Evolutionary conservation across 768 basidiomycete genomes (phyloP).

Genomic region (Trametes cingulata): DNA sequence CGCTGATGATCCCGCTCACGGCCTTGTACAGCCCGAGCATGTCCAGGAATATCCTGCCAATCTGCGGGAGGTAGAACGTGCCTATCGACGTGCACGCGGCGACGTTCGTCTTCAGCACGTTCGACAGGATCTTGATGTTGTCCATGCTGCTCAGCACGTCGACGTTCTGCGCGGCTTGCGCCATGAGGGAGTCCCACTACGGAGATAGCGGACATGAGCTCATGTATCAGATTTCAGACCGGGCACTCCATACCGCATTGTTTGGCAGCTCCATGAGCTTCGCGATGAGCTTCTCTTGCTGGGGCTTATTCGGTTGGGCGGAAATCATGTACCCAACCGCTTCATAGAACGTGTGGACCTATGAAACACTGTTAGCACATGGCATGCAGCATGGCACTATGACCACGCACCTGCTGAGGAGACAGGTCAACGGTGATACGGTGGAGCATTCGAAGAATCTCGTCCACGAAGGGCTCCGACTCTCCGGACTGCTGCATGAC

Average conservation of each 20-base stretch:
- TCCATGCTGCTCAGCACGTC: conserved; percentile 89
- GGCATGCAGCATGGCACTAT: neutral
- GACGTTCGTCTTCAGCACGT: conserved; percentile 98
- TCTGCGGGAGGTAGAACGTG: conserved; percentile 95
- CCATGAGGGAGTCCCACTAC: conserved; percentile 97
- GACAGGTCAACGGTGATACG: conserved; percentile 93
- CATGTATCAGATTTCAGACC: neutral
- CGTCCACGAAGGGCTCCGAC: conserved; percentile 96
- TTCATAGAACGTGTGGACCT: conserved; percentile 97
- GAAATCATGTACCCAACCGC: conserved; percentile 99
- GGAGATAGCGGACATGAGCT: neutral
- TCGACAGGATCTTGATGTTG: conserved; percentile 95
- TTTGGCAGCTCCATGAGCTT: conserved; percentile 98
- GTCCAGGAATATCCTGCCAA: conserved; percentile 93
- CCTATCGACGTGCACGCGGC: conserved; percentile 97
- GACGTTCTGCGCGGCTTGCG: conserved; percentile 88
- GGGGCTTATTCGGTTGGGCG: conserved; percentile 96
- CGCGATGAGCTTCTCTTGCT: conserved; percentile 91
- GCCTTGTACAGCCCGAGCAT: conserved; percentile 99
- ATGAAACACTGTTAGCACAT: neutral
- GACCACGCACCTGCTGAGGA: conserved; percentile 66
- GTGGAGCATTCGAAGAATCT: conserved; percentile 89
- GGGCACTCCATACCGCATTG: conserved; percentile 70
- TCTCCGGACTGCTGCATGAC: conserved; percentile 99
- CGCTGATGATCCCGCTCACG: conserved; percentile 94